phyloP scores from a whole-genome alignment of 352 stramenopile genomes.

The Phytophthora europaea region DNA sequence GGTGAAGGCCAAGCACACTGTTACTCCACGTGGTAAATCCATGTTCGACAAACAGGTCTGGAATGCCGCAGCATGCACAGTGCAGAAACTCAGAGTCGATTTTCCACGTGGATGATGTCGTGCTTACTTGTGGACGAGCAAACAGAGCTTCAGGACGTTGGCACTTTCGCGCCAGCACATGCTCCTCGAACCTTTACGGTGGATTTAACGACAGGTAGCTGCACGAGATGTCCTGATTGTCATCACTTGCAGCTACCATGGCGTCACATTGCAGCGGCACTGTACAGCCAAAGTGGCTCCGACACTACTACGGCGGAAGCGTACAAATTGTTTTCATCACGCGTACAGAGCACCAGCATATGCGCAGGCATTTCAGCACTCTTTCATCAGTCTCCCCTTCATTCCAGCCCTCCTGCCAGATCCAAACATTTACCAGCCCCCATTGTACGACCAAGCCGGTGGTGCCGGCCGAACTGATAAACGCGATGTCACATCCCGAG shows the following conservation, averaged over 20 bases:
- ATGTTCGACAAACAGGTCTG: constrained; percentile 11
- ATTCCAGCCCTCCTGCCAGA: not conserved
- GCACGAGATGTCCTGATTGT: not conserved
- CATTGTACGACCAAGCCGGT: too few species aligned
- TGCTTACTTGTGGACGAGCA: not conserved
- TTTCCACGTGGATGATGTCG: constrained; percentile 1
- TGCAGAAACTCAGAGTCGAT: constrained; percentile 1
- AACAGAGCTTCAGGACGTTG: not conserved
- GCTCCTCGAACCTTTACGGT: not conserved
- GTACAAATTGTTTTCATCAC: not conserved
- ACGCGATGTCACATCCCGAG: too few species aligned
- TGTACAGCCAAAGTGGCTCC: not conserved
- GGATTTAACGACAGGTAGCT: not conserved
- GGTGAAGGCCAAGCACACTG: constrained; percentile 5
- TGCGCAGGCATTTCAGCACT: not conserved
- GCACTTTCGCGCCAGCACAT: not conserved
- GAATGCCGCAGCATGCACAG: constrained; percentile 3
- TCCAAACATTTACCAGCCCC: too few species aligned
- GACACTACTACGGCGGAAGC: not conserved
- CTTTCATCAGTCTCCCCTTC: not conserved
- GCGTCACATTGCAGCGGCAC: not conserved
- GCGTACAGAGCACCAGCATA: not conserved
- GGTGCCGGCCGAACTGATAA: too few species aligned
- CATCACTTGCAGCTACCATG: not conserved
- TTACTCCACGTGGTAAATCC: not conserved